Conservation (phyloP, 805 yeast species). For the Sungouiella thailandica region DNA sequence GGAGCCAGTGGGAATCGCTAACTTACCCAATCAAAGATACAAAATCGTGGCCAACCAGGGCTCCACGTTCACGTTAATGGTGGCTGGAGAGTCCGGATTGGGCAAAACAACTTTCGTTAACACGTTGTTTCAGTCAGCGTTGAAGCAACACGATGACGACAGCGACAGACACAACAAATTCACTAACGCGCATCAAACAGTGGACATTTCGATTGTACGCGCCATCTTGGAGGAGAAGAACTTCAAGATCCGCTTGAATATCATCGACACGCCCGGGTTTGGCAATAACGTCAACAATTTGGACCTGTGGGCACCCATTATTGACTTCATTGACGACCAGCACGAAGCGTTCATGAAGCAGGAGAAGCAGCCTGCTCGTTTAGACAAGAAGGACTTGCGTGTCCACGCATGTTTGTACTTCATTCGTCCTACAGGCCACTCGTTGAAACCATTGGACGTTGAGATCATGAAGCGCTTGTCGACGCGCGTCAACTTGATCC, state of each 20-base stretch:
- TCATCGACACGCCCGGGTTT: constrained; percentile 91
- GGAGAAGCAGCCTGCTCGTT: constrained; percentile 85
- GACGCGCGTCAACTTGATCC: constrained; percentile 79
- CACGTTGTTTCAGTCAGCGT: constrained; percentile 72
- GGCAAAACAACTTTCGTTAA: constrained; percentile 92
- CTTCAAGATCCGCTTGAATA: constrained; percentile 68
- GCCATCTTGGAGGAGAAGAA: constrained; percentile 84
- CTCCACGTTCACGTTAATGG: constrained; percentile 74
- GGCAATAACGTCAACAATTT: constrained; percentile 86
- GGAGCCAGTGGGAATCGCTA: constrained; percentile 65
- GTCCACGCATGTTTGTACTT: constrained; percentile 90
- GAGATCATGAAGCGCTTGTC: constrained; percentile 82
- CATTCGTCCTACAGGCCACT: constrained; percentile 87
- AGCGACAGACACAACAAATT: constrained; percentile 56
- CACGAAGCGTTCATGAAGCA: constrained; percentile 85
- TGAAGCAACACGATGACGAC: constrained; percentile 55
- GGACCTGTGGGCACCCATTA: constrained; percentile 80
- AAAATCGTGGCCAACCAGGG: constrained; percentile 73
- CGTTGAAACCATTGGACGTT: constrained; percentile 81
- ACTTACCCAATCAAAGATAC: constrained; percentile 72
- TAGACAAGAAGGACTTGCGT: constrained; percentile 65
- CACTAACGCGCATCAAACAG: constrained; percentile 54
- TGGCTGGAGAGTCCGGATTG: constrained; percentile 87
- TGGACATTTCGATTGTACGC: constrained; percentile 71
- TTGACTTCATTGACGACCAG: constrained; percentile 88